Percentiles rank a stretch among this genome's conserved stretches.
Evolutionary conservation across 1,139 yeast species (phyloP).

Genomic region (Hemisphaericaspora xylofermentans): DNA sequence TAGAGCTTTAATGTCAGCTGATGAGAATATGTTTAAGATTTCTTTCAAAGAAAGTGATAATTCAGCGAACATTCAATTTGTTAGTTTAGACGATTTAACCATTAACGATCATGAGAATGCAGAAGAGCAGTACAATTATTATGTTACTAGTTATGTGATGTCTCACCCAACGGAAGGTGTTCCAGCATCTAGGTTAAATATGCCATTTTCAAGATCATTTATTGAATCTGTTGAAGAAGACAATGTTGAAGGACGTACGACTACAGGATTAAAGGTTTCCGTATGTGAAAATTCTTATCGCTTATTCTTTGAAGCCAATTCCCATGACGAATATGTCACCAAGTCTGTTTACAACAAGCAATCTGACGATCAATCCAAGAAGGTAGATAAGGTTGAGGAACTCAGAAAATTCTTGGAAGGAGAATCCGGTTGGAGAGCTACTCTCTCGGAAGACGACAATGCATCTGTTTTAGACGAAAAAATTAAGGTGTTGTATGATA

Average conservation of each 20-base stretch:
- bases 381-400: conserved; percentile 26
- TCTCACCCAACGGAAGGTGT: conserved; percentile 98
- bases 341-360: conserved; percentile 44
- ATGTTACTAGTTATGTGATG: conserved; percentile 88
- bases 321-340: conserved; percentile 78
- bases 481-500: conserved; percentile 27
- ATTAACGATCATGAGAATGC: conserved; percentile 71
- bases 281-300: conserved; percentile 79
- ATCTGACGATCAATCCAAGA: conserved; percentile 24
- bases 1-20: conserved; percentile 74
- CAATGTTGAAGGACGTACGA: conserved; percentile 64
- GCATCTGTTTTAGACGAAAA: conserved; percentile 22
- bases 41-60: conserved; percentile 57
- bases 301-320: conserved; percentile 76
- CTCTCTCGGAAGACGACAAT: conserved; percentile 26
- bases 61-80: conserved; percentile 73
- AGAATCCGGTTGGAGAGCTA: conserved; percentile 40
- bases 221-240: conserved; percentile 58
- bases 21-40: conserved; percentile 91
- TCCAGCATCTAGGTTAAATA: conserved; percentile 68
- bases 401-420: conserved; percentile 32
- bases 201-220: conserved; percentile 71
- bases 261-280: conserved; percentile 76
- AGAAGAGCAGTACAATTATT: conserved; percentile 88
- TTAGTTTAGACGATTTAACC: conserved; percentile 85